Evolutionary conservation across 208 protist genomes (phyloP), one percentile per base, ranked within the genome.

Genomic region (Blechomonas ayalai): DNA sequence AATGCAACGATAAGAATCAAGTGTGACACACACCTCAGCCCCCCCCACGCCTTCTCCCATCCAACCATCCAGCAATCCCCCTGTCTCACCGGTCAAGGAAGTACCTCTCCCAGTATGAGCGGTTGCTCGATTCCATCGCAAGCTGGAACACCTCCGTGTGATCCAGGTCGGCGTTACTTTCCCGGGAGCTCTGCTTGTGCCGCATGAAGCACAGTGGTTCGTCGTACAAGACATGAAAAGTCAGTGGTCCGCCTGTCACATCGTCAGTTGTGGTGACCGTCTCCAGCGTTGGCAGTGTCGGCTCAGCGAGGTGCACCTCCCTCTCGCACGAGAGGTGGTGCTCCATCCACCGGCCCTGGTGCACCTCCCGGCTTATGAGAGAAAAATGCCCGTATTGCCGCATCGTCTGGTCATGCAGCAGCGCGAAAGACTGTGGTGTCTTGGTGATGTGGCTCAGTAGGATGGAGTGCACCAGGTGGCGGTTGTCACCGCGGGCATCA

Each of bases 121-220:
- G 48, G 20, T 76, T 70, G 24, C 37, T 63, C 33, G 74, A 57
- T 29, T 81, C 68, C 7, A 80, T 61, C 1, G 83, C 83, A 10
- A 92, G 53, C 52, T 92, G 76, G 50, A 89, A 83, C 25, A 73
- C 67, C 51, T 92, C 83, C 16, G 60, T 46, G 39, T 92, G 83
- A 13, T 56, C 66, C 27, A 67, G 50, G 40, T 70, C 58, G 15
- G 63, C 67, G 18, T 76, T 80, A 29, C 53, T 66, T 60, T 92
- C 83, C 23, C 42, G 34, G 38, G 67, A 46, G 12, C 68, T 77
- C 10, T 66, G 58, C 60, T 83, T 82, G 62, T 82, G 74, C 0
- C 82, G 77, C 2, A 33, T 36, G 5, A 44, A 15, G 45, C 82
- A 91, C 15, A 91, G 52, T 8, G 82, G 77, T 19, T 77, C 69